Evolutionary conservation across 495 filamentous ascomycete species (phyloP), one percentile per base, ranked within the genome.

Genomic region (Talaromyces stipitatus): DNA sequence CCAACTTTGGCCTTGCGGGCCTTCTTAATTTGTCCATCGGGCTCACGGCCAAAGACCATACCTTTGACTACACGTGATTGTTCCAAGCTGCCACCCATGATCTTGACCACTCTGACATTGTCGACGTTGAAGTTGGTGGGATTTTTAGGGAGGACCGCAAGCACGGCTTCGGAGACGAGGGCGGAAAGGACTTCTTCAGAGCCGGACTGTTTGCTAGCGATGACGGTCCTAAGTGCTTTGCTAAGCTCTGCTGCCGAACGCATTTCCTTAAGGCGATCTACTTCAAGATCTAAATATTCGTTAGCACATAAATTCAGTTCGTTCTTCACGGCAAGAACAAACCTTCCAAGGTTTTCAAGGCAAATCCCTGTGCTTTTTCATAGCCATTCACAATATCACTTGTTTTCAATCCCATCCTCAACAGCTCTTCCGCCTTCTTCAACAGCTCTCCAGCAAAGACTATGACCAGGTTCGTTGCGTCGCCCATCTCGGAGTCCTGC

Each of bases 101-200:
- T 97, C 79, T 99, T 99, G 57, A 99, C 95, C 58, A 99, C 95
- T 50, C 95, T 90, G 61, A 99, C 85, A 68, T 97, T 99, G 78
- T 99, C 95, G 62, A 99, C 95, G 73, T 97, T 99, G 79, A 99
- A 99, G 77, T 97, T 96, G 68, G 78, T 69, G n/a, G 95, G 88
- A 76, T 97, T 95, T 78, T 96, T 97, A 58, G 95, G 95, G 47
- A 97, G 82, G 3, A 99, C 95, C 50, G 90, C 85, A 52, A 97
- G 83, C 23, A 97, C 90, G 26, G 92, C 95, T 77, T 97, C 91
- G 32, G 95, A 85, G 55, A 99, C 92, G 61, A 97, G 76, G 18
- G 81, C 72, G 51, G 94, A 89, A 33, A 99, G 81, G 58, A 87
- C 75, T 61, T 96, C 91, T 71, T 97, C 95, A 65, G 78, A 89